Percentiles rank a stretch among this genome's conserved stretches.
phyloP scores from a whole-genome alignment of 768 basidiomycete species.

The Exidia glandulosa region DNA sequence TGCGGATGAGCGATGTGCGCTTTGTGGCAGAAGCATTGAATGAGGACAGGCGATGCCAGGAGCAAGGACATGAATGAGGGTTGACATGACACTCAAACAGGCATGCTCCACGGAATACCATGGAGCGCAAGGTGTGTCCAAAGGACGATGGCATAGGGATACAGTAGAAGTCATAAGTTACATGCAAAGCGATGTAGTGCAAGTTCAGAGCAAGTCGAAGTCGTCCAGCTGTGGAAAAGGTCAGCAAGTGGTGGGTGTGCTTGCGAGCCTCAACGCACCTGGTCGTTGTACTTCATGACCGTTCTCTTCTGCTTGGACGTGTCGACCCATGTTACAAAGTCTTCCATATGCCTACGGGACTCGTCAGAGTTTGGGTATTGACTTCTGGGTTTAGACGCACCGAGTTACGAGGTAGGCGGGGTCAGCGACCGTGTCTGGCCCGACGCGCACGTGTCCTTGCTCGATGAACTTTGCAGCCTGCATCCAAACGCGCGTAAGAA shows the following conservation, averaged over 20 bases:
- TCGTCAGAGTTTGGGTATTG: constrained; percentile 6
- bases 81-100: constrained; percentile 64
- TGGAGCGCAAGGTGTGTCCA: constrained; percentile 71
- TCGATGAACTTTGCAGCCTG: constrained; percentile 96
- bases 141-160: constrained; percentile 32
- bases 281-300: constrained; percentile 92
- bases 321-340: constrained; percentile 99
- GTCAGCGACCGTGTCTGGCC: constrained; percentile 91
- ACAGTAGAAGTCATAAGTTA: background rate
- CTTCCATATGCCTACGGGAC: constrained; percentile 80
- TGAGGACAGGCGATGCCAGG: too few species aligned
- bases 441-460: constrained; percentile 95
- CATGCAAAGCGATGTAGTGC: background rate
- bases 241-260: background rate
- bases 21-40: too few species aligned
- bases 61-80: constrained; percentile 38
- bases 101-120: constrained; percentile 66
- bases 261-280: constrained; percentile 42
- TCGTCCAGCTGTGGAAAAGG: constrained; percentile 65
- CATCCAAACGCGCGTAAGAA: too few species aligned
- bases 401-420: constrained; percentile 92
- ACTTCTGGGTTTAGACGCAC: constrained; percentile 31
- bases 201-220: constrained; percentile 75
- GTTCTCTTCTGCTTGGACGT: constrained; percentile 94
- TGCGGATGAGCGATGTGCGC: too few species aligned